Conservation (phyloP, 2,329 filamentous ascomycete species). For the Aspergillus sp. region DNA sequence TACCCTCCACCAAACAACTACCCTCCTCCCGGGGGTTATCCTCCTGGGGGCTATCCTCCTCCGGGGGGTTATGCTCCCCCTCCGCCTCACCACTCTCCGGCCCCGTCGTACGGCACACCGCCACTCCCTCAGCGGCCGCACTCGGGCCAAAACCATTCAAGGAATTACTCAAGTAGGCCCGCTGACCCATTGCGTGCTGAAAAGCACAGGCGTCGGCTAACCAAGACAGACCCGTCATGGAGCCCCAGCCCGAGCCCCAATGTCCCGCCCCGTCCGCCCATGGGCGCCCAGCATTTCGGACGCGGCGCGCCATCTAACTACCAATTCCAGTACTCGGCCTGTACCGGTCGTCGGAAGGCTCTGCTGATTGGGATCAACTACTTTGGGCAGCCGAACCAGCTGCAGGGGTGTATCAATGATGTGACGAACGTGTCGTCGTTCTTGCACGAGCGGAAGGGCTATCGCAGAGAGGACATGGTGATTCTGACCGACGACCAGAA, state of each 20-base stretch:
- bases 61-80: background rate
- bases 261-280: constrained; percentile 67
- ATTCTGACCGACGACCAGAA: constrained; percentile 94
- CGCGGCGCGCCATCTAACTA: constrained; percentile 77
- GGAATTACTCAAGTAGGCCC: constrained; percentile 19
- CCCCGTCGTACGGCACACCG: constrained; percentile 11
- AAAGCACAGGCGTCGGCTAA: background rate
- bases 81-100: constrained; percentile 5
- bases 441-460: constrained; percentile 79
- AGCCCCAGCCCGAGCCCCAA: constrained; percentile 53
- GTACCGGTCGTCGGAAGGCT: constrained; percentile 83
- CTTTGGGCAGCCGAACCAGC: constrained; percentile 83
- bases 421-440: constrained; percentile 95
- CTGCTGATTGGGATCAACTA: constrained; percentile 95
- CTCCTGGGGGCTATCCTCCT: constrained; percentile 1
- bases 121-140: constrained; percentile 20
- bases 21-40: constrained; percentile 1
- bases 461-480: constrained; percentile 95
- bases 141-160: constrained; percentile 5
- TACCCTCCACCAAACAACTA: constrained; percentile 8
- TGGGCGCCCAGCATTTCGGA: constrained; percentile 70
- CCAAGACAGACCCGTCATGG: constrained; percentile 40
- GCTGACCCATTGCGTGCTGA: background rate
- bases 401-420: constrained; percentile 94
- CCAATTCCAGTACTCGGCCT: constrained; percentile 89